Evolutionary conservation across 345 rosid genomes (phyloP).

Genomic region (Erucastrum elatum): DNA sequence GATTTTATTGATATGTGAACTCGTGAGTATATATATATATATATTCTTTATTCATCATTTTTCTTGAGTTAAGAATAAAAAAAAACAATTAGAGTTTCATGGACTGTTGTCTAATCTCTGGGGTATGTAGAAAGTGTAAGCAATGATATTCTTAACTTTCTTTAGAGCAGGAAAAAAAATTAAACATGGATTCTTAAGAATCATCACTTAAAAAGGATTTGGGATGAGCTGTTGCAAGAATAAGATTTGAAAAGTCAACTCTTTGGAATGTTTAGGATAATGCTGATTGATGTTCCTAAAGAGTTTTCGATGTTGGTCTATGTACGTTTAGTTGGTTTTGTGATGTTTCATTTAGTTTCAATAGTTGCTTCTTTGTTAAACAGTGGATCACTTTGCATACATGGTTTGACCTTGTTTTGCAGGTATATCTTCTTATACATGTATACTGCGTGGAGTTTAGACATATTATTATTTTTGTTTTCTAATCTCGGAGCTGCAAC

Average conservation of each 20-base stretch:
- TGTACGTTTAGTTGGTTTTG: background rate
- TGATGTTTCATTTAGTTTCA: background rate
- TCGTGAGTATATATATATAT: background rate
- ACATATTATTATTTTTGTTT: background rate
- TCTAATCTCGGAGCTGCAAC: conserved; percentile 7
- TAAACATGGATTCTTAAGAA: background rate
- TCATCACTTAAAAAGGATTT: background rate
- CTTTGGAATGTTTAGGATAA: background rate
- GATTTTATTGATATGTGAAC: background rate
- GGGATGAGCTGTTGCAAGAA: background rate
- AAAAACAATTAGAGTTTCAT: background rate
- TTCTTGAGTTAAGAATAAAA: background rate
- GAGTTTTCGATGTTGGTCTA: background rate
- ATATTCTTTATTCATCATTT: background rate
- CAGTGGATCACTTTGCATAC: conserved; percentile 9
- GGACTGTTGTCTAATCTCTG: background rate
- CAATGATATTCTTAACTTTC: background rate
- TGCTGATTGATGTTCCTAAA: background rate
- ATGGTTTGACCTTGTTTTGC: conserved; percentile 23
- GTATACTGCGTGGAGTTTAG: background rate
- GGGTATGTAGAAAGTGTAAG: background rate
- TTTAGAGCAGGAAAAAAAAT: background rate
- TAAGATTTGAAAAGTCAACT: background rate
- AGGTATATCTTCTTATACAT: conserved; percentile 6
- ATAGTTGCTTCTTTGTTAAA: background rate